Percentiles rank a stretch among this genome's conserved stretches.
Evolutionary conservation across 768 basidiomycete genomes (phyloP).

Genomic region (Rhizopogon roseolus): DNA sequence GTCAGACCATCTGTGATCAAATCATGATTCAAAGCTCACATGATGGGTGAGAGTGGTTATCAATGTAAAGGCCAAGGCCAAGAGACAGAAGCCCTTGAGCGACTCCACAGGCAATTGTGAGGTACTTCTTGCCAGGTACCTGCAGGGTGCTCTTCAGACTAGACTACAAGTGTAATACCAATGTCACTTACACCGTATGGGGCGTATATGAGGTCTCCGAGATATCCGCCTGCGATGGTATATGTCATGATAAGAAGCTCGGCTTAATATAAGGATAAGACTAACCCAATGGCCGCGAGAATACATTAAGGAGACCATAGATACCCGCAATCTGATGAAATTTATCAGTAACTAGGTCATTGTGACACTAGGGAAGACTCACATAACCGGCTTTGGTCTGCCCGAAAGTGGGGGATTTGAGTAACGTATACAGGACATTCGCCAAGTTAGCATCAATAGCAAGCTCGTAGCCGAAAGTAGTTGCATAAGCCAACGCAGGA

Average conservation of each 20-base stretch:
- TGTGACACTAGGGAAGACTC: constrained; percentile 24
- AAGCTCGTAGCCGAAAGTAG: constrained; percentile 56
- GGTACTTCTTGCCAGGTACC: constrained; percentile 43
- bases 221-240: constrained; percentile 33
- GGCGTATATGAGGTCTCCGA: constrained; percentile 43
- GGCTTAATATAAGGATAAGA: neutral
- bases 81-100: constrained; percentile 40
- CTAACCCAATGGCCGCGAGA: constrained; percentile 41
- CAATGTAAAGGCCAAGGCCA: constrained; percentile 43
- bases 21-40: constrained; percentile 10
- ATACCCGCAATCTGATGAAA: constrained; percentile 20
- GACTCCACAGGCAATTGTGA: constrained; percentile 38
- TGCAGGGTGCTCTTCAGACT: neutral
- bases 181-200: constrained; percentile 28
- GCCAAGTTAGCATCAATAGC: constrained; percentile 50
- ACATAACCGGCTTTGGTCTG: constrained; percentile 51
- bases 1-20: neutral
- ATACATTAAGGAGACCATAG: constrained; percentile 45
- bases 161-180: neutral
- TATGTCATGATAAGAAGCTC: neutral
- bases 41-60: constrained; percentile 14
- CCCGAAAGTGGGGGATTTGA: constrained; percentile 33
- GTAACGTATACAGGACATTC: constrained; percentile 37
- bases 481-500: constrained; percentile 46
- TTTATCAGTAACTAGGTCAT: neutral